A percentile compares a stretch with the other conserved stretches of the same genome.
Conservation (phyloP, 2,329 filamentous ascomycete genomes). For the Beauveria scarabaeidicola region DNA sequence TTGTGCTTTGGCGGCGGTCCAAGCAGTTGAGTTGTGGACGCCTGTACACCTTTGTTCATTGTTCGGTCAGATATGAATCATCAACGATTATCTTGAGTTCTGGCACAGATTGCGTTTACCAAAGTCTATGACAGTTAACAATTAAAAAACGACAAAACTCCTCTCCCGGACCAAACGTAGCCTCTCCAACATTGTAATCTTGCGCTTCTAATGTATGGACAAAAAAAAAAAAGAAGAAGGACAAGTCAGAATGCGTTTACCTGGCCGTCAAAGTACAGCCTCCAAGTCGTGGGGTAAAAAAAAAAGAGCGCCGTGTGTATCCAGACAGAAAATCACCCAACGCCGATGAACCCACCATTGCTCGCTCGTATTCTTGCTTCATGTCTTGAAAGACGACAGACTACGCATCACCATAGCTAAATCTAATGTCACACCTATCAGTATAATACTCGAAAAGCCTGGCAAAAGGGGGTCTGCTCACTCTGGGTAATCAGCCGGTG, state of each 20-base stretch:
- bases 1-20: background rate
- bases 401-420: conserved; percentile 34
- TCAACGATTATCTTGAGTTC: background rate
- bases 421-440: conserved; percentile 21
- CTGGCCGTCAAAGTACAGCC: background rate
- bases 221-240: background rate
- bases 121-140: background rate
- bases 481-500: conserved; percentile 34
- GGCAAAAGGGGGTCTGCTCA: conserved; percentile 22
- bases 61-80: too few relatives aligned
- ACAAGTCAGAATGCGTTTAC: background rate
- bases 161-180: background rate
- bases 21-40: too few relatives aligned
- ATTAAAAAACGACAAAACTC: background rate
- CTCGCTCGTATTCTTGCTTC: background rate
- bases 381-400: background rate
- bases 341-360: background rate
- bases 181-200: background rate
- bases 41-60: too few relatives aligned
- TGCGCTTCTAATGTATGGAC: background rate
- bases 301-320: conserved; percentile 3
- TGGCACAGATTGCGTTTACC: background rate
- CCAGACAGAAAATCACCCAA: background rate
- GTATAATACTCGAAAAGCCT: background rate
- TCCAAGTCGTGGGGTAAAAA: background rate